Evolutionary conservation across 805 yeast species (phyloP), one percentile per base, ranked within the genome.

Genomic region (Kodamaea hsintzibuensis): DNA sequence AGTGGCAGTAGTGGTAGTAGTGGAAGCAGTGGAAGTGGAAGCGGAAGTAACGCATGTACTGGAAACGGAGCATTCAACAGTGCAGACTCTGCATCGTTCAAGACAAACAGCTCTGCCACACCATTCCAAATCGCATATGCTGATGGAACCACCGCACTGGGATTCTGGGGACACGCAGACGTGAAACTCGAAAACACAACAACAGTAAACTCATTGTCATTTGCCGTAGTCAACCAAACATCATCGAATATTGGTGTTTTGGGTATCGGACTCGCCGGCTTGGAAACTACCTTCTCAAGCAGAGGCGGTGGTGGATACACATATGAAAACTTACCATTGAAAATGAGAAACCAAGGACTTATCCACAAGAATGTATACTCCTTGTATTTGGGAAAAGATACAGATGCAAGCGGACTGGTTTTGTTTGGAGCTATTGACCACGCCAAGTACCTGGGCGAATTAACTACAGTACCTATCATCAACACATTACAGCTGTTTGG

Each of bases 231-330:
- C 2, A 82, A 83, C 63, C 67, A 69, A 8, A 60, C 63, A 43
- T 47, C 60, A 6, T 55, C 59, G 19, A 46, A 55, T 33, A 42
- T 55, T 17, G 93, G 96, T 53, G 93, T 89, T 22, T 69, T 89
- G 42, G 91, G 92, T 25, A 82, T 89, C 57, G 93, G 95, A 9
- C 74, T 88, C 49, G 71, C 82, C 4, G 88, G 84, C 12, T 76
- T 88, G 52, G 96, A 91, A 68, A 75, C 82, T 2, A 87, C 93
- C 0, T 68, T 63, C 60, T 49, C 62, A 16, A 45, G 50, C 25
- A 13, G 54, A 18, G 25, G 55, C 13, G 57, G 57, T 1, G 50
- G 45, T 18, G 50, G 55, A 39, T 70, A 72, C 62, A 57, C 56
- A 42, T 76, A 76, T 60, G 73, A 71, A 59, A 76, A 76, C 61